A percentile compares a stretch with the other conserved stretches of the same genome.
Evolutionary conservation across 2,329 filamentous ascomycete genomes (phyloP).

Genomic region (Venturia effusa): DNA sequence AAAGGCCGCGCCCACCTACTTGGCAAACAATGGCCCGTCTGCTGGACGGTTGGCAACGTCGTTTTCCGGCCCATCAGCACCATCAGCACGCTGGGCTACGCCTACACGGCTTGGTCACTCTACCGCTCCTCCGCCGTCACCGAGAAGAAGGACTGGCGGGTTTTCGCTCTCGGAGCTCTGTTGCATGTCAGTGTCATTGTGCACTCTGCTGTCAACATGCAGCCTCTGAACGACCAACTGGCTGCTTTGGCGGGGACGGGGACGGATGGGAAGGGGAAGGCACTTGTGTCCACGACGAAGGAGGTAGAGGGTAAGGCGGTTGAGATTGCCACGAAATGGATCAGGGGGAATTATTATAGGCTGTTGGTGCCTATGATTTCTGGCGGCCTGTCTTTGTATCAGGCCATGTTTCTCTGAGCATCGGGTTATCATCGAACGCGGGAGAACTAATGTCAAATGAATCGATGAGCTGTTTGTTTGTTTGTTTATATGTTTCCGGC

Average conservation of each 20-base stretch:
- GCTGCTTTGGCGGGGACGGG: conserved; percentile 27
- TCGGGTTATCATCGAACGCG: too few relatives aligned
- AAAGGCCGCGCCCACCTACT: conserved; percentile 33
- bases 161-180: conserved; percentile 32
- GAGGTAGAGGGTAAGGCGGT: conserved; percentile 19
- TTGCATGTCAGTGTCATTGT: conserved; percentile 37
- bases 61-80: conserved; percentile 43
- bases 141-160: conserved; percentile 32
- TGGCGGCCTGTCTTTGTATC: conserved; percentile 6
- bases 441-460: too few relatives aligned
- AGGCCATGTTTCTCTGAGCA: background rate
- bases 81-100: conserved; percentile 38
- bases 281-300: conserved; percentile 22
- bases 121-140: conserved; percentile 18
- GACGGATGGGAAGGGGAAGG: conserved; percentile 13
- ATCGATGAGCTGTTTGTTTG: too few relatives aligned
- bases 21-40: conserved; percentile 39
- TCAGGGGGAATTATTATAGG: conserved; percentile 21
- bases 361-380: conserved; percentile 6
- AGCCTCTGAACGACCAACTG: conserved; percentile 40
- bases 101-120: conserved; percentile 30
- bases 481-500: background rate
- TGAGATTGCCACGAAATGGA: conserved; percentile 25
- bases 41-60: conserved; percentile 40
- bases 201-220: conserved; percentile 41